Percentiles rank a stretch among this genome's conserved stretches.
Evolutionary conservation across 1,284 basidiomycete species (phyloP).

Genomic region (Bondarzewia mesenterica): DNA sequence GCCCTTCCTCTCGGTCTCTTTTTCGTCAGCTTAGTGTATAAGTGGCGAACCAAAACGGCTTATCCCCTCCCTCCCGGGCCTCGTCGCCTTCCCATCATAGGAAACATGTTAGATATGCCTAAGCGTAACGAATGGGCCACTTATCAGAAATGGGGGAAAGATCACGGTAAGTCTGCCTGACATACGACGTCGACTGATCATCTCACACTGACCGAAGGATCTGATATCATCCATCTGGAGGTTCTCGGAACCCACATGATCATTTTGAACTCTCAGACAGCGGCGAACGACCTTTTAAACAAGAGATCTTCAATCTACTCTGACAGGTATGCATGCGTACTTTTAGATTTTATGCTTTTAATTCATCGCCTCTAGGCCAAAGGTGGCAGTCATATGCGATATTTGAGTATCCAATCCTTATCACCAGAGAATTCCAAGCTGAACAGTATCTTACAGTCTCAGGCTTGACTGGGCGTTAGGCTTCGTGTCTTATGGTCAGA

Average conservation of each 20-base stretch:
- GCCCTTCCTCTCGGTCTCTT: too few relatives aligned
- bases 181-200: not conserved
- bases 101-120: constrained; percentile 17
- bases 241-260: constrained; percentile 11
- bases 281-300: constrained; percentile 29
- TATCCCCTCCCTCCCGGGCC: constrained; percentile 15
- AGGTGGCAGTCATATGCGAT: constrained; percentile 5
- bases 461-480: constrained; percentile 12
- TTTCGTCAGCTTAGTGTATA: too few relatives aligned
- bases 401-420: constrained; percentile 5
- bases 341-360: not conserved
- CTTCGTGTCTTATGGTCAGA: constrained; percentile 16
- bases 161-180: constrained; percentile 10
- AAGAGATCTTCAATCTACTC: constrained; percentile 17
- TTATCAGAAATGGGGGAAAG: constrained; percentile 13
- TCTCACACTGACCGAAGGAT: constrained; percentile 1
- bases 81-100: constrained; percentile 15
- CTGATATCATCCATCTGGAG: constrained; percentile 9
- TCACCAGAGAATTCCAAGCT: not conserved
- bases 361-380: constrained; percentile 3
- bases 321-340: constrained; percentile 11
- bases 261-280: constrained; percentile 18
- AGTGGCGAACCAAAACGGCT: not conserved
- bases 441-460: constrained; percentile 5
- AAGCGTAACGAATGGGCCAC: constrained; percentile 12